Evolutionary conservation across 306 rosid genomes (phyloP), one percentile per base, ranked within the genome.

Genomic region (Alnus rubra): DNA sequence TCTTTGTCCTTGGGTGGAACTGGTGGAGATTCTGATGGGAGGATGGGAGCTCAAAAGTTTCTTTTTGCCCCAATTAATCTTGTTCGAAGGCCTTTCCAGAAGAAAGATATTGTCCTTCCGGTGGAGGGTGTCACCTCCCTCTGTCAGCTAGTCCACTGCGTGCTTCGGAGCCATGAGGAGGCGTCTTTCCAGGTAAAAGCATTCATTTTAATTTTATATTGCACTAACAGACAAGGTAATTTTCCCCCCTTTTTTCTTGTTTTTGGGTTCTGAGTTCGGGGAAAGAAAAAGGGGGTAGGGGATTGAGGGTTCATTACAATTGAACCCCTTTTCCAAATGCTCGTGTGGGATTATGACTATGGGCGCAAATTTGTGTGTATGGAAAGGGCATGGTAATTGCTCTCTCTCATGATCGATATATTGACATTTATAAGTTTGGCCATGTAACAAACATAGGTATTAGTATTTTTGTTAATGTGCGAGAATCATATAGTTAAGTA

Each of bases 121-220:
- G 89, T 87, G 50, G 93, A 95, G 82, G 98, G 98, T 71, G 89
- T 95, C 79, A 74, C 84, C 72, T 79, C 97, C 69, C 86, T 95
- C 50, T 83, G 97, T 86, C 93, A 91, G 79, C 82, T 87, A 58
- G 87, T 88, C 78, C 93, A 91, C 75, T 82, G 73, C 1, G 86
- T 77, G 5, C 89, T 93, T 51, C 92, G 76, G 39, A 87, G 82
- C 85, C 88, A 87, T 3, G 98, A 93, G 86, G 98, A 95, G 82
- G 88, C 91, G 58, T 85, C 97, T 31, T 90, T 91, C 69, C 94
- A 93, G 98, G 98, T 95, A 64, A 56, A 82, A 62, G 63, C 71
- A 56, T 80, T 74, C 75, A 9, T 50, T 59, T 51, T 9, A 14
- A 63, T n/a, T 68, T 68, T 68, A 4, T 59, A 11, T 9, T 23